phyloP scores from a whole-genome alignment of 139 green algal genomes.

The Chlamydomonas sphaeroides region DNA sequence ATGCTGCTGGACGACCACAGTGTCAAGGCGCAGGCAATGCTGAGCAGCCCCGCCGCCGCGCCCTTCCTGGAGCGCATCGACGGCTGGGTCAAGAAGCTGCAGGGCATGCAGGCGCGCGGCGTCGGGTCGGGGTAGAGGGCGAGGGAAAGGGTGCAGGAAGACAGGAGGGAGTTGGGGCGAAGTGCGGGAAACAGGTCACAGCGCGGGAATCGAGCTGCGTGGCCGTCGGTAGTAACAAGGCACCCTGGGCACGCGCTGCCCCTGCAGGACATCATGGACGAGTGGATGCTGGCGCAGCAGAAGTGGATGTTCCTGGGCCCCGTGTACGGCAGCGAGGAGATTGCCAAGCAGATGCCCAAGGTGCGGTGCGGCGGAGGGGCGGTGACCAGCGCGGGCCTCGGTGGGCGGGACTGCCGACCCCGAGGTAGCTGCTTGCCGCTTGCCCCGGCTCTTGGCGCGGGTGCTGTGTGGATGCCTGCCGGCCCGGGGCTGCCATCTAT shows the following conservation, averaged over 20 bases:
- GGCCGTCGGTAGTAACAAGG: no score
- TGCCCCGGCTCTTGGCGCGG: no score
- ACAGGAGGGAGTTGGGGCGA: no score
- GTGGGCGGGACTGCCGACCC: no score
- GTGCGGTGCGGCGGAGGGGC: no score
- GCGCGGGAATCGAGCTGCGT: no score
- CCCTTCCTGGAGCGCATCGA: slow-evolving; percentile 63
- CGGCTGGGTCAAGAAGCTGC: slow-evolving; percentile 57
- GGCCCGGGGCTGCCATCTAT: no score
- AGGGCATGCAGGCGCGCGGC: slow-evolving; percentile 39
- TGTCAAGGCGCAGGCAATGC: slow-evolving; percentile 75
- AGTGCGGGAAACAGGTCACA: no score
- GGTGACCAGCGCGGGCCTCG: no score
- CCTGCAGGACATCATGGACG: slow-evolving; percentile 56
- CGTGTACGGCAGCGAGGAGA: slow-evolving; percentile 61
- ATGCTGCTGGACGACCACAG: slow-evolving; percentile 73
- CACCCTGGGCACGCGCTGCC: neutral
- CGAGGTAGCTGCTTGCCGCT: no score
- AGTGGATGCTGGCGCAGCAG: slow-evolving; percentile 56
- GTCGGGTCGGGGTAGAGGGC: neutral
- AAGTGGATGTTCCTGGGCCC: slow-evolving; percentile 73
- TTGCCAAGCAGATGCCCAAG: slow-evolving; percentile 60
- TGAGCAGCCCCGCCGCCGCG: slow-evolving; percentile 62
- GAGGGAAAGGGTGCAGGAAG: no score
- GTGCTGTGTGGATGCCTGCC: no score